Evolutionary conservation across 331 rosid species (phyloP).

Genomic region (Phaseolus coccineus): DNA sequence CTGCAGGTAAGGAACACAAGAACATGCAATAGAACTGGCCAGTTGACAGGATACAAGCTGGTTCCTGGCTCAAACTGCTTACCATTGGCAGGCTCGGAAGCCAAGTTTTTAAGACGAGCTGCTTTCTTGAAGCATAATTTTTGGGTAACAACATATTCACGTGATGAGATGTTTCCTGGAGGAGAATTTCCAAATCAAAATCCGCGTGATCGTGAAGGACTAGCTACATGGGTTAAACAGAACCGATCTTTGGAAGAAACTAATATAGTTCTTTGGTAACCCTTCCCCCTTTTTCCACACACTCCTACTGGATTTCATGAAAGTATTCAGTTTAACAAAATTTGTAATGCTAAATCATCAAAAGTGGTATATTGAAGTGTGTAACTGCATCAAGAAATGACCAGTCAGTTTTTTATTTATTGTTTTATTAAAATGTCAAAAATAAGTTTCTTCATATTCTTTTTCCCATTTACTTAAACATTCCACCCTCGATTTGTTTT

Average conservation of each 20-base stretch:
- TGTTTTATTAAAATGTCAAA: background rate
- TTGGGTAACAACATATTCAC: slow-evolving; percentile 87
- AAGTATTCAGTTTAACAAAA: slow-evolving; percentile 27
- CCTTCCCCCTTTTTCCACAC: background rate
- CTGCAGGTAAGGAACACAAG: slow-evolving; percentile 89
- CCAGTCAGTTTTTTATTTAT: background rate
- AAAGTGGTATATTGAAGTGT: slow-evolving; percentile 1
- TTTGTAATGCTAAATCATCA: background rate
- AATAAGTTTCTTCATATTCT: slow-evolving; percentile 13
- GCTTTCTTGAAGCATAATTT: slow-evolving; percentile 95
- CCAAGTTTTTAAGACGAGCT: slow-evolving; percentile 92
- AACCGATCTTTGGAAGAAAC: slow-evolving; percentile 86
- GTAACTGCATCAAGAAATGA: slow-evolving; percentile 20
- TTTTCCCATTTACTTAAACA: background rate
- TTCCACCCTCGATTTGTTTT: slow-evolving; percentile 26
- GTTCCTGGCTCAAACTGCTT: slow-evolving; percentile 95
- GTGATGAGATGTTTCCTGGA: slow-evolving; percentile 85
- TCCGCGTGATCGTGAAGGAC: slow-evolving; percentile 86
- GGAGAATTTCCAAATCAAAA: slow-evolving; percentile 98
- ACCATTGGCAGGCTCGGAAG: slow-evolving; percentile 90
- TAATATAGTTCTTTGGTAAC: slow-evolving; percentile 83
- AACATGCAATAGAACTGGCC: slow-evolving; percentile 89
- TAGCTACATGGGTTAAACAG: slow-evolving; percentile 88
- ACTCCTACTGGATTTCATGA: background rate
- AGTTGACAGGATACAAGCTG: slow-evolving; percentile 93